Conservation (phyloP, 352 stramenopile genomes). For the Pythium pyrilobum region DNA sequence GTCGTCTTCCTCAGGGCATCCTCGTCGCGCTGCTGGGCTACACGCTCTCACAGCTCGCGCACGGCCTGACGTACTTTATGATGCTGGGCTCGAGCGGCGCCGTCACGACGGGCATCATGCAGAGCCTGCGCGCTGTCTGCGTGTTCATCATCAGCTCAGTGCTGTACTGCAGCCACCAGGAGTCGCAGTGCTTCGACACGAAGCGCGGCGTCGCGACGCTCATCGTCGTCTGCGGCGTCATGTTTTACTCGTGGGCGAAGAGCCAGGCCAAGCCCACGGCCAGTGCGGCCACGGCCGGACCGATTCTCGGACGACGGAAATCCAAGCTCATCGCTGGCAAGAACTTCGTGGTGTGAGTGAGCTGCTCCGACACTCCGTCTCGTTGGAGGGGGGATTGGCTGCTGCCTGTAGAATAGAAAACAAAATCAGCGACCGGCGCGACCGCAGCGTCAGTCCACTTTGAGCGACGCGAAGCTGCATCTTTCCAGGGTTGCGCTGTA, state of each 20-base stretch:
- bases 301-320: slow-evolving; percentile 10
- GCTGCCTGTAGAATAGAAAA: not conserved
- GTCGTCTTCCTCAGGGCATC: slow-evolving; percentile 29
- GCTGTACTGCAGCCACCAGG: slow-evolving; percentile 79
- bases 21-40: slow-evolving; percentile 58
- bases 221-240: slow-evolving; percentile 71
- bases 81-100: slow-evolving; percentile 75
- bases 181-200: slow-evolving; percentile 84
- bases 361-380: no score
- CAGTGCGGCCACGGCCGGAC: not conserved
- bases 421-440: no score
- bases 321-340: slow-evolving; percentile 55
- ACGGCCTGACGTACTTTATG: slow-evolving; percentile 83
- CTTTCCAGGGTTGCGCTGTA: no score
- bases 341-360: slow-evolving; percentile 60
- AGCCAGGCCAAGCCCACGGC: slow-evolving; percentile 32
- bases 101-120: slow-evolving; percentile 85
- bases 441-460: no score
- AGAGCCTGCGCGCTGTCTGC: slow-evolving; percentile 81
- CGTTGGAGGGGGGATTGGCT: no score
- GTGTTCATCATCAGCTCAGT: slow-evolving; percentile 81
- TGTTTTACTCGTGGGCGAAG: slow-evolving; percentile 87
- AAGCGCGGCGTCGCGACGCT: slow-evolving; percentile 78
- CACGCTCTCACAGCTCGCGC: slow-evolving; percentile 74
- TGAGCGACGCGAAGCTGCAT: no score